Evolutionary conservation across 169 alveolate genomes (phyloP), one percentile per base, ranked within the genome.

Genomic region (Plasmodium ovale): DNA sequence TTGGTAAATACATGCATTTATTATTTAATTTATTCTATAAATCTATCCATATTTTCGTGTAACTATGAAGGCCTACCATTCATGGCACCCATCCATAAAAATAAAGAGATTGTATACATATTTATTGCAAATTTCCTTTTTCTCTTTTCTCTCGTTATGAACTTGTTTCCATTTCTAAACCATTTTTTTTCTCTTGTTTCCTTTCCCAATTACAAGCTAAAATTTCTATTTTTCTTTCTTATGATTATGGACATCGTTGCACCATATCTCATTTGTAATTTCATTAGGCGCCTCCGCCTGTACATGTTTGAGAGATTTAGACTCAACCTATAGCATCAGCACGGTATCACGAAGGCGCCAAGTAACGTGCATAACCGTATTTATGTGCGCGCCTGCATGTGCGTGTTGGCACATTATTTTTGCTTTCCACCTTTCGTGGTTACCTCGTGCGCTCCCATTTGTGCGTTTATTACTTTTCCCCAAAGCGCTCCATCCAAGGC

Each of bases 21-120:
- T 88, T 94, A 95, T 89, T 87, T 94, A 53, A 88, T 94, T 54
- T 94, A 94, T 90, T 91, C 93, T 33, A 88, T 94, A 73, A 97
- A 95, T 87, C 64, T 94, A 37, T 85, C 97, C 21, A 92, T 95
- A 35, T 96, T 96, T 88, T 90, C 95, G 1, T 88, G 96, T 62
- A 96, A 96, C 93, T 95, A 95, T 88, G 95, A 92, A 62, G 98
- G 97, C n/a, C 91, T 95, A 42, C 98, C 98, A 7, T 96, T 93
- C 60, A 93, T 95, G 94, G 85, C 64, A 51, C 96, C 98, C 1
- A 60, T 95, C 62, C 70, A 69, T 42, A 93, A 94, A 27, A 94
- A 95, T 88, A 91, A 89, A 82, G 90, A 82, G 23, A 65, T 82
- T 31, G 72, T 82, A 25, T 82, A 54, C 59, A 82, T 82, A 51